Evolutionary conservation across 352 stramenopile genomes (phyloP), one percentile per base, ranked within the genome.

Genomic region (Aphanomyces cochlioides): DNA sequence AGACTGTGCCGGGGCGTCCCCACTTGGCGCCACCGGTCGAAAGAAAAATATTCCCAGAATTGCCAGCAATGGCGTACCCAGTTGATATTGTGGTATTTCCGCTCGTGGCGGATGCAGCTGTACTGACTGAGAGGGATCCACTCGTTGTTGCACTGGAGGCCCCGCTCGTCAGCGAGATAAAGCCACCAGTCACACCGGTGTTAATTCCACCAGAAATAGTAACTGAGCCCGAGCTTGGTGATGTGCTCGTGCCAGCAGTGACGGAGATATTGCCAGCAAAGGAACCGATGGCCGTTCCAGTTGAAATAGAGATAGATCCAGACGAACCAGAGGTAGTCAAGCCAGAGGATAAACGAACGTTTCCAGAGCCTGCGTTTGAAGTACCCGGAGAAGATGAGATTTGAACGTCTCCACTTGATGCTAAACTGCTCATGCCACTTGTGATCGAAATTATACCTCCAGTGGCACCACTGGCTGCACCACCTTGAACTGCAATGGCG

Each of bases 31-130:
- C 50, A 60, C 84, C 84, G 8, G 81, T 86, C 34, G 73, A 69
- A 7, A 90, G 59, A 19, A 70, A 69, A 38, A 90, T 63, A 45
- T 73, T 74, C 2, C 84, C 84, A 41, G 84, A 89, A 13, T 59
- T 72, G 59, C 74, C 77, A 7, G 69, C 64, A n/a, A 71, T 75
- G 12, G 77, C 74, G 12, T 47, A 45, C 12, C 81, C 83, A 43
- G 73, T 85, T 21, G 73, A 60, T 17, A 85, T 63, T 7, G 74
- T 38, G 53, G 80, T 66, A 36, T 67, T 48, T n/a, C 83, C 82
- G 53, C 74, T 85, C 47, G 57, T 74, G 36, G 36, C 74, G 45
- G 68, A 75, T 37, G 78, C 74, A 40, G 76, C 74, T 7, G 83
- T 83, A 37, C 19, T 38, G 39, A 90, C 54, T 13, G 67, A 69